Percentiles rank a stretch among this genome's conserved stretches.
phyloP scores from a whole-genome alignment of 2,329 filamentous ascomycete species.

The Neonectria ditissima region DNA sequence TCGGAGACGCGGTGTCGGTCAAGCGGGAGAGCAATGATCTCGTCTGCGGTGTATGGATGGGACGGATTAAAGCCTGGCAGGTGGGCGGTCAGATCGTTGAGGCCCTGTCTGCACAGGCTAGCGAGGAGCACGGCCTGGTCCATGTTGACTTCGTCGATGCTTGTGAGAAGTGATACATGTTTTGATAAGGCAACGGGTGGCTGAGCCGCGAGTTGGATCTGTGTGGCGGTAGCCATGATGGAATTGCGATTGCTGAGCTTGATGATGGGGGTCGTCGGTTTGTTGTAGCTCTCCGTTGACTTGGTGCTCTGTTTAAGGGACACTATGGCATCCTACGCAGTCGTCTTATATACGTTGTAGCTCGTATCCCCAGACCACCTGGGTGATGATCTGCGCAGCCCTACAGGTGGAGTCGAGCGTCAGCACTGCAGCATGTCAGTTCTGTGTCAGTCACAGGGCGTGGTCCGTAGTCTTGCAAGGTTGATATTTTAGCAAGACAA shows the following conservation, averaged over 20 bases:
- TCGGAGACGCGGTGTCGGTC: constrained; percentile 47
- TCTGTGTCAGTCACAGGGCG: constrained; percentile 41
- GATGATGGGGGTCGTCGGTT: background rate
- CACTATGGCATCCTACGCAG: background rate
- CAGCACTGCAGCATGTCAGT: constrained; percentile 12
- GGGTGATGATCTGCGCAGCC: constrained; percentile 27
- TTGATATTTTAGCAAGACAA: constrained; percentile 2
- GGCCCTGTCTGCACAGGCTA: constrained; percentile 44
- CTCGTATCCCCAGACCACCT: background rate
- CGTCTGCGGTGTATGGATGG: constrained; percentile 49
- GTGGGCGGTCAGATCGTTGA: constrained; percentile 43
- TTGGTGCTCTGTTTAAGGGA: background rate
- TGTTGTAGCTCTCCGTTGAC: background rate
- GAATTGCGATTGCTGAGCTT: background rate
- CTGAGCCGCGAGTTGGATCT: constrained; percentile 41
- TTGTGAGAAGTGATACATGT: constrained; percentile 6
- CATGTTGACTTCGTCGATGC: constrained; percentile 34
- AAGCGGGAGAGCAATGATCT: constrained; percentile 51
- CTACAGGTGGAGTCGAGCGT: constrained; percentile 32
- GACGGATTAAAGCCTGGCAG: constrained; percentile 47
- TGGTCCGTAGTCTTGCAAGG: background rate
- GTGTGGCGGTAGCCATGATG: constrained; percentile 50
- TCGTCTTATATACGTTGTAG: background rate
- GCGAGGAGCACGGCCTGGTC: constrained; percentile 47
- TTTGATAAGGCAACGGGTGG: constrained; percentile 28